phyloP scores from a whole-genome alignment of 495 filamentous ascomycete genomes.

The Lichenothelia convexa region DNA sequence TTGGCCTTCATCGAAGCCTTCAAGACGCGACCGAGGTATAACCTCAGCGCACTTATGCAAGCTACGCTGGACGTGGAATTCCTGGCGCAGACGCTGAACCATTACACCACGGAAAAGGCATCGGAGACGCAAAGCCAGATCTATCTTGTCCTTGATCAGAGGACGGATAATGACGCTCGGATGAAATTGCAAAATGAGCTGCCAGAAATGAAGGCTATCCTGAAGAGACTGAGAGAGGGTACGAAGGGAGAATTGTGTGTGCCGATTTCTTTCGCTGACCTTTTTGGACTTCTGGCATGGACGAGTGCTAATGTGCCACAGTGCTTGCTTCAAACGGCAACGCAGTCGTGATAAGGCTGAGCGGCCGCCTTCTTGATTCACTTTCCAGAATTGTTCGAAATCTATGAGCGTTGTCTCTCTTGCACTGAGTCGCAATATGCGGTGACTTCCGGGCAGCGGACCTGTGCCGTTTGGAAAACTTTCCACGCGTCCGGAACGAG shows the following conservation, averaged over 20 bases:
- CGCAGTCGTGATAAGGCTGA: neutral
- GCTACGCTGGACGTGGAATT: slow-evolving; percentile 95
- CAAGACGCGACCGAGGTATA: slow-evolving; percentile 40
- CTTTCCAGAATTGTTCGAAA: no score
- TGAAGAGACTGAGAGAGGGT: slow-evolving; percentile 68
- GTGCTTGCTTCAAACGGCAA: slow-evolving; percentile 4
- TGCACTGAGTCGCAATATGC: no score
- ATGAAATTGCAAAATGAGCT: slow-evolving; percentile 65
- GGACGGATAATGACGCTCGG: slow-evolving; percentile 72
- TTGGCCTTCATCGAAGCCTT: slow-evolving; percentile 40
- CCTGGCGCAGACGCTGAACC: slow-evolving; percentile 74
- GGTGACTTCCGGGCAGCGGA: no score
- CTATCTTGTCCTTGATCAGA: slow-evolving; percentile 70
- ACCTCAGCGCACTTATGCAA: slow-evolving; percentile 75
- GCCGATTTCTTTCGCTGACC: no score
- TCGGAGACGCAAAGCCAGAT: slow-evolving; percentile 64
- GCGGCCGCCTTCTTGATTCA: no score
- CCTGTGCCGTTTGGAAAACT: no score
- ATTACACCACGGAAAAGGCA: slow-evolving; percentile 73
- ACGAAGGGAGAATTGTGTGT: slow-evolving; percentile 59
- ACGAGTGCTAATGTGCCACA: neutral
- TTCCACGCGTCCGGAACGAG: no score
- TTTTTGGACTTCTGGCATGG: slow-evolving; percentile 4
- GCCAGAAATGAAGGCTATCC: slow-evolving; percentile 64
- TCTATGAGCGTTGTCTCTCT: no score